Conservation (phyloP, 1,139 yeast species). For the Taphrina populina region DNA sequence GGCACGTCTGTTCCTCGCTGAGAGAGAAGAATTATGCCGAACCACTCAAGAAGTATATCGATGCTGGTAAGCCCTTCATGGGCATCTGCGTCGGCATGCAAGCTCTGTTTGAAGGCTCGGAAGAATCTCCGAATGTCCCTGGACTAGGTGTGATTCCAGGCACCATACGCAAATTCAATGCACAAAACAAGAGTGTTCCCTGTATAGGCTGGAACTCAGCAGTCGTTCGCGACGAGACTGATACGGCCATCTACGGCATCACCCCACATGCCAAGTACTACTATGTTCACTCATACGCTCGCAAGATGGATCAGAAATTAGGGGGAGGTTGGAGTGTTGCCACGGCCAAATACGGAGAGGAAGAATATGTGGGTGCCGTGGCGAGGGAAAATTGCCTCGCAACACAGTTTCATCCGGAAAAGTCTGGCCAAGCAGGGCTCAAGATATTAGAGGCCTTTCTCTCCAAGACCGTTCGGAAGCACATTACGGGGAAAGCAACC, state of each 20-base stretch:
- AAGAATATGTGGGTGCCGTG: conserved; percentile 80
- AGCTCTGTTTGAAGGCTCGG: conserved; percentile 70
- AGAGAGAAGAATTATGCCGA: conserved; percentile 60
- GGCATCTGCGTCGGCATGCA: conserved; percentile 97
- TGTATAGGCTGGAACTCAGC: conserved; percentile 90
- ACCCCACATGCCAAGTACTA: conserved; percentile 71
- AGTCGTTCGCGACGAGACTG: conserved; percentile 39
- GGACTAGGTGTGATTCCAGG: conserved; percentile 61
- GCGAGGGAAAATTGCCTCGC: conserved; percentile 77
- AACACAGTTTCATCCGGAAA: conserved; percentile 97
- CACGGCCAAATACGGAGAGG: conserved; percentile 70
- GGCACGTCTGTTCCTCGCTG: conserved; percentile 79
- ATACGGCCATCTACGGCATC: conserved; percentile 58
- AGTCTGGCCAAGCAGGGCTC: conserved; percentile 87
- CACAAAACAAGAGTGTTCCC: conserved; percentile 77
- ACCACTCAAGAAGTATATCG: conserved; percentile 65
- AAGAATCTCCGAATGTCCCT: conserved; percentile 62
- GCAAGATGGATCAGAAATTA: conserved; percentile 40
- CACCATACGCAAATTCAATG: conserved; percentile 59
- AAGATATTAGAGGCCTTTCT: conserved; percentile 71
- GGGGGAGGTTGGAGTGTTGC: conserved; percentile 74
- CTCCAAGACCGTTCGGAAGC: conserved; percentile 48
- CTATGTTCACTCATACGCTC: conserved; percentile 79
- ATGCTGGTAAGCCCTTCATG: conserved; percentile 78
- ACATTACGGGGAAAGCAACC: conserved; percentile 40